Conservation (phyloP, 208 protist species). For the Phytomonas francai region DNA sequence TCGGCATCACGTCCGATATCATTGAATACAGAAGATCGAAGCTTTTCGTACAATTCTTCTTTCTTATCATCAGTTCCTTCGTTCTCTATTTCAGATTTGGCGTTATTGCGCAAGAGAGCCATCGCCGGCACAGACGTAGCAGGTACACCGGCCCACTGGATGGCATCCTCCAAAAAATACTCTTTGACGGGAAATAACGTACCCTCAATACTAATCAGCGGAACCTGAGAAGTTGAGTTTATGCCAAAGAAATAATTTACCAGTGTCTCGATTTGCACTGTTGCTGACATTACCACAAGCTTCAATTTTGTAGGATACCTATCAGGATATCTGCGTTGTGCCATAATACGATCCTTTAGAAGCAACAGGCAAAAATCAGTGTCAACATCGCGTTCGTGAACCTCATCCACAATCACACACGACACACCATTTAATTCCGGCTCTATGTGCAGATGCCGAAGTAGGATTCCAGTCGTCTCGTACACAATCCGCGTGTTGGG, state of each 20-base stretch:
- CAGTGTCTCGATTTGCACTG: conserved; percentile 66
- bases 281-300: conserved; percentile 97
- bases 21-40: conserved; percentile 48
- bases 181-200: conserved; percentile 78
- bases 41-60: conserved; percentile 35
- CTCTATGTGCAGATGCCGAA: conserved; percentile 94
- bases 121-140: conserved; percentile 28
- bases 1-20: conserved; percentile 47
- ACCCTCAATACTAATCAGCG: conserved; percentile 77
- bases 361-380: conserved; percentile 80
- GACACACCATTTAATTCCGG: conserved; percentile 70
- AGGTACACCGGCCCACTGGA: conserved; percentile 31
- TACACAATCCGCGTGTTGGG: conserved; percentile 94
- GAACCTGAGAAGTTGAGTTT: conserved; percentile 16
- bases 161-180: conserved; percentile 83
- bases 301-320: conserved; percentile 70
- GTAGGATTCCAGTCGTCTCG: conserved; percentile 97
- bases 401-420: conserved; percentile 85
- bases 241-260: conserved; percentile 51
- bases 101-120: conserved; percentile 14
- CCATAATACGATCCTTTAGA: conserved; percentile 51
- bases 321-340: conserved; percentile 34
- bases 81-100: neutral
- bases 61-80: conserved; percentile 5
- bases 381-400: conserved; percentile 82